These are phyloP conservation scores for Pyrus pyrifolia DNA, from an alignment of 306 rosid species.

Conservation along the genomic window DNA sequence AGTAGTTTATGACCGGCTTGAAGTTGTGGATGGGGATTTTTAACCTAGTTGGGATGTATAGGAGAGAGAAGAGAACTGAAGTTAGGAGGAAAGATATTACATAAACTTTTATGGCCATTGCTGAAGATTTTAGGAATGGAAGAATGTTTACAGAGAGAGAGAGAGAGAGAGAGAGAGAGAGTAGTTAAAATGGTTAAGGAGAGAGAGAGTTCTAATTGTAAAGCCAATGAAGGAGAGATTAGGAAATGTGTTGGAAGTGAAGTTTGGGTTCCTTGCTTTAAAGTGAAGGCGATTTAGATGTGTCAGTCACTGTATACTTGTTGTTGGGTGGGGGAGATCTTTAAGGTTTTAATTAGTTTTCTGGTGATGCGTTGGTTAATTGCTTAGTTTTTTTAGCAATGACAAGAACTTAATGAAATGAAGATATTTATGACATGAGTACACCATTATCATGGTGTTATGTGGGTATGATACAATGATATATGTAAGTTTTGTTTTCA, in stretches of 20 bases:
- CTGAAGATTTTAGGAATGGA: conserved; percentile 10
- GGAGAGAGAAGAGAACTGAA: conserved; percentile 37
- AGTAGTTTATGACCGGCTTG: conserved; percentile 26
- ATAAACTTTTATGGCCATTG: conserved; percentile 59
- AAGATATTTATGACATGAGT: neutral
- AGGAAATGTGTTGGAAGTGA: conserved; percentile 9
- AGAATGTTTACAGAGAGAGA: neutral
- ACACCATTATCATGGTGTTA: too few relatives aligned
- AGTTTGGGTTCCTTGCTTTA: conserved; percentile 32
- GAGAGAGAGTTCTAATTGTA: neutral
- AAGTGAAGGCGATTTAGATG: conserved; percentile 14
- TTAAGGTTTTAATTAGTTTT: neutral
- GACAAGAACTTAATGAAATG: neutral
- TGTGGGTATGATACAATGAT: too few relatives aligned
- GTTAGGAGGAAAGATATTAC: conserved; percentile 40
- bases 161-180: neutral
- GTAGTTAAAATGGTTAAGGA: neutral
- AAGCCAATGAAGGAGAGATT: neutral
- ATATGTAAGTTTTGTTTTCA: too few relatives aligned
- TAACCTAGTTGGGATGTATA: conserved; percentile 54
- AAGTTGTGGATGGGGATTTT: conserved; percentile 42
- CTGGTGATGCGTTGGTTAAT: neutral
- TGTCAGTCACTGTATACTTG: neutral
- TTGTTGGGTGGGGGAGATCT: neutral
- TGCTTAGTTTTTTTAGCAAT: neutral